These are phyloP conservation scores for Stereocaulon alpinum DNA, from an alignment of 495 filamentous ascomycete genomes.

Conservation along the genomic window DNA sequence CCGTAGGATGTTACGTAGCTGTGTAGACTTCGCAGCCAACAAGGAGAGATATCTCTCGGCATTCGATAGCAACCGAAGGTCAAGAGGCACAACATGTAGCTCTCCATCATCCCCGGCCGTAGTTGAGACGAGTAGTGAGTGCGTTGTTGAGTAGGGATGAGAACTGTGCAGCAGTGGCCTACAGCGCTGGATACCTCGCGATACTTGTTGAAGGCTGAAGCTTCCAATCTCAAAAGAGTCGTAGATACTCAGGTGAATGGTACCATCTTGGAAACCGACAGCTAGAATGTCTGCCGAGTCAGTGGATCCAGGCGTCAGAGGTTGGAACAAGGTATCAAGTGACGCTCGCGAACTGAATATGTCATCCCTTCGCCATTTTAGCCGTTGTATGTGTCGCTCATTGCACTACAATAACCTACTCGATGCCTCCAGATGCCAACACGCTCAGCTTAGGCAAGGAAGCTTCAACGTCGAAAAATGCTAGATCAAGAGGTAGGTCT, in stretches of 20 bases:
- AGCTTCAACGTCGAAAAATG: slow-evolving; percentile 67
- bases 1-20: slow-evolving; percentile 71
- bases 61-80: slow-evolving; percentile 68
- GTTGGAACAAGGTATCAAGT: slow-evolving; percentile 60
- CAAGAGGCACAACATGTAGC: slow-evolving; percentile 62
- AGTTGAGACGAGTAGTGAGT: slow-evolving; percentile 54
- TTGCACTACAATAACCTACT: slow-evolving; percentile 34
- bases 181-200: slow-evolving; percentile 18
- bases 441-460: slow-evolving; percentile 70
- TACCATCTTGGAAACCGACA: slow-evolving; percentile 65
- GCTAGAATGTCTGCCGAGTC: slow-evolving; percentile 75
- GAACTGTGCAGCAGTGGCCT: slow-evolving; percentile 42
- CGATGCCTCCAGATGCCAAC: slow-evolving; percentile 49
- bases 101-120: slow-evolving; percentile 21
- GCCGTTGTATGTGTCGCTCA: slow-evolving; percentile 4
- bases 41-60: slow-evolving; percentile 73
- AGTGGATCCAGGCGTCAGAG: slow-evolving; percentile 48
- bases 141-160: slow-evolving; percentile 63
- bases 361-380: slow-evolving; percentile 38
- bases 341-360: slow-evolving; percentile 60
- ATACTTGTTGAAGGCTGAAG: slow-evolving; percentile 34
- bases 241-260: slow-evolving; percentile 76
- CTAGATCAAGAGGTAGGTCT: slow-evolving; percentile 69
- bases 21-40: slow-evolving; percentile 74
- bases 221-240: slow-evolving; percentile 80